phyloP scores from a whole-genome alignment of 345 rosid species.

The Alliaria petiolata region DNA sequence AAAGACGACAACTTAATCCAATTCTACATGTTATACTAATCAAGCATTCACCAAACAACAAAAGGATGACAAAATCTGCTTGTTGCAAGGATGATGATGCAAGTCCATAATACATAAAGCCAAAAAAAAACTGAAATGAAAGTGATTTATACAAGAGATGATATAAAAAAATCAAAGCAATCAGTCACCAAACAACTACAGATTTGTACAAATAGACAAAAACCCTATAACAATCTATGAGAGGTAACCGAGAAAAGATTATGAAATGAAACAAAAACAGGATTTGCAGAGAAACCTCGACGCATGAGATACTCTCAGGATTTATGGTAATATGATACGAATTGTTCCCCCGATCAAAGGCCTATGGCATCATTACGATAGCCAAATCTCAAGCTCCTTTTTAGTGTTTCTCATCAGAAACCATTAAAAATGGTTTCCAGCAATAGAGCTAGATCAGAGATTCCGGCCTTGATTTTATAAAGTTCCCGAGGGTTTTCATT shows the following conservation, averaged over 20 bases:
- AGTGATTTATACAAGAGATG: too few relatives aligned
- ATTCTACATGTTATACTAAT: background rate
- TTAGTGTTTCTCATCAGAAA: conserved; percentile 26
- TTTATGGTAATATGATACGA: background rate
- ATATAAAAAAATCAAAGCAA: too few relatives aligned
- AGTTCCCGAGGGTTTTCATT: conserved; percentile 26
- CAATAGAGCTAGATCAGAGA: conserved; percentile 26
- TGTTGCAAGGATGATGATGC: background rate
- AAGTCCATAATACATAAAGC: background rate
- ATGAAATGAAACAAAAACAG: background rate
- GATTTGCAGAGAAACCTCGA: background rate
- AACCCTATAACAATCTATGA: background rate
- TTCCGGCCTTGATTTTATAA: conserved; percentile 15
- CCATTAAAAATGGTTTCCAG: background rate
- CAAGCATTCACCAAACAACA: background rate
- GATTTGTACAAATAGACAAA: background rate
- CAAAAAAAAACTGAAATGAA: too few relatives aligned
- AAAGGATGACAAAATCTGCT: background rate
- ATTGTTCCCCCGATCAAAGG: conserved; percentile 34
- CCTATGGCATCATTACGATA: conserved; percentile 25
- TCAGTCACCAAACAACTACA: too few relatives aligned
- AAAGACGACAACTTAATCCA: background rate
- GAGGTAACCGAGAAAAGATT: background rate
- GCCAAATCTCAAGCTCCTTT: conserved; percentile 28
- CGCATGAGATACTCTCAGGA: background rate